Evolutionary conservation across 345 rosid genomes (phyloP), one percentile per base, ranked within the genome.

Genomic region (Populus simonii): DNA sequence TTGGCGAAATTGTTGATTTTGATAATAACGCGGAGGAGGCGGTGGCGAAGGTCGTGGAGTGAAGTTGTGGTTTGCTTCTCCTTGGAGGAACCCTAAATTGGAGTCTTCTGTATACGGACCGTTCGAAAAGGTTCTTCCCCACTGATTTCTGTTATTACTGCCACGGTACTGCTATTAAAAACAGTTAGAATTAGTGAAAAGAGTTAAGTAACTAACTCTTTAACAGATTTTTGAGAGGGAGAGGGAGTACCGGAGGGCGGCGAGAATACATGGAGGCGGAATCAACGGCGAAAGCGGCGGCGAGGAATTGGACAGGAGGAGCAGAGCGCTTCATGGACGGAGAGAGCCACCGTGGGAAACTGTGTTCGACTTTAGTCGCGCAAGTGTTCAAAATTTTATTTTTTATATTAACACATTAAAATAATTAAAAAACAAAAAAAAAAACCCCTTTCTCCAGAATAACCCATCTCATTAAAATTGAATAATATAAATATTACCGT

Each of bases 71-170:
- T 71, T 47, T 47, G 43, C 79, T 57, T 68, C 75, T 39, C 80
- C 90, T 45, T 78, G 86, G 38, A 81, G 89, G 74, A 80, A 66
- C 12, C 76, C 87, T 70, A 39, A 74, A 82, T 90, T 87, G 55
- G 88, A 84, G 63, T 88, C 88, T 70, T 90, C 92, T 38, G 89
- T 87, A 78, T 68, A 74, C n/a, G 86, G 74, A 63, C 85, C 83
- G 78, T 78, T 86, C 63, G 94, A 91, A 88, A 86, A 89, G 84
- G 83, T 82, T 83, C 96, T 86, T 35, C 86, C 53, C 76, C 86
- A 83, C 61, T 79, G 90, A 7, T 78, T 86, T 81, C 93, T 79
- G 35, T 16, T 47, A 47, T 47, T 47, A 15, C 89, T 89, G 29
- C 94, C 92, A 69, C 89, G 82, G 83, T 86, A 75, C 96, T 92